A percentile compares a stretch with the other conserved stretches of the same genome.
phyloP scores from a whole-genome alignment of 2,329 filamentous ascomycete genomes.

The Aspergillus tanneri region DNA sequence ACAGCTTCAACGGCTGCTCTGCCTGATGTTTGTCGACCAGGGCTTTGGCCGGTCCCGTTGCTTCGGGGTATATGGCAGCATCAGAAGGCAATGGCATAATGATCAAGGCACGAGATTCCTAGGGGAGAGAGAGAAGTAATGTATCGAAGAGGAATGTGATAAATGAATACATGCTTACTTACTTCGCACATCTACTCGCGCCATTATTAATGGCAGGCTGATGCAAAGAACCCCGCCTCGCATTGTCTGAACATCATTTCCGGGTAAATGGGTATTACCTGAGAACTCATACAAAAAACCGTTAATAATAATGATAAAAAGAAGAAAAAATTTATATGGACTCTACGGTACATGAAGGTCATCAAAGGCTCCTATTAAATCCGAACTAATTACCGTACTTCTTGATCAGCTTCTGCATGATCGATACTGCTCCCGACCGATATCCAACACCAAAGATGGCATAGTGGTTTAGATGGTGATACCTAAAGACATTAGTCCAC shows the following conservation, averaged over 20 bases:
- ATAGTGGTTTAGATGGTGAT: slow-evolving; percentile 88
- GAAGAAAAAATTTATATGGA: too few species aligned
- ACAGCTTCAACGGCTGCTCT: slow-evolving; percentile 56
- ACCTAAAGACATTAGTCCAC: slow-evolving; percentile 49
- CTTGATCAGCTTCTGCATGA: slow-evolving; percentile 70
- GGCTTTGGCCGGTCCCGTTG: slow-evolving; percentile 45
- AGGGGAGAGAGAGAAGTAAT: neutral
- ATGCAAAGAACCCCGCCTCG: too few species aligned
- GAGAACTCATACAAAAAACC: too few species aligned
- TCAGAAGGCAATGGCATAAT: slow-evolving; percentile 38
- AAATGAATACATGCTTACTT: too few species aligned
- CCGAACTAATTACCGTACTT: slow-evolving; percentile 61
- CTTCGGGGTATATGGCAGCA: slow-evolving; percentile 45
- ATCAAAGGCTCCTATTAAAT: too few species aligned
- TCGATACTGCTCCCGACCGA: slow-evolving; percentile 69
- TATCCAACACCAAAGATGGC: slow-evolving; percentile 82
- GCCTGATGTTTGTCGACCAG: slow-evolving; percentile 34
- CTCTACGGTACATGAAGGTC: too few species aligned
- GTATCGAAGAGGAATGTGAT: neutral
- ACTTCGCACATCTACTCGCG: neutral
- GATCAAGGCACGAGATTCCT: neutral
- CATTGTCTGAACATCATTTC: too few species aligned
- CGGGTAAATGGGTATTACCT: too few species aligned
- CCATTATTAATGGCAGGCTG: slow-evolving; percentile 12
- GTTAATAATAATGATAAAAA: too few species aligned